Conservation (phyloP, 176 grass and related monocot species). For the Metroxylon sagu region DNA sequence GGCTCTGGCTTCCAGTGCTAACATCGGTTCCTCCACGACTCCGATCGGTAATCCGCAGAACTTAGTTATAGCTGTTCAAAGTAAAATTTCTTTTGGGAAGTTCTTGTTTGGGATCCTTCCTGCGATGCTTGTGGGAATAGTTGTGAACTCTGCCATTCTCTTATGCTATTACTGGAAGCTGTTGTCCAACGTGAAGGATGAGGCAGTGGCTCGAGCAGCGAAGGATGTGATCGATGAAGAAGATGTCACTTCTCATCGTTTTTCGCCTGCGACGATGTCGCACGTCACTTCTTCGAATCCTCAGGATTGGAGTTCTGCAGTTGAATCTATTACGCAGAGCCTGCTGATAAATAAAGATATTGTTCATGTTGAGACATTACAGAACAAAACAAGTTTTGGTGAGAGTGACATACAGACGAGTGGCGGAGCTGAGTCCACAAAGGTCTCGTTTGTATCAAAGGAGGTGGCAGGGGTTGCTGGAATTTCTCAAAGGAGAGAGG, state of each 20-base stretch:
- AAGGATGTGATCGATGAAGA: conserved; percentile 51
- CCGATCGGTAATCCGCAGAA: conserved; percentile 99
- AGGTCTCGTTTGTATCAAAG: conserved; percentile 18
- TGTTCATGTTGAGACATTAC: neutral
- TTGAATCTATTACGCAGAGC: conserved; percentile 12
- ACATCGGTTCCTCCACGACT: conserved; percentile 72
- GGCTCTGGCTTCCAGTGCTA: conserved; percentile 68
- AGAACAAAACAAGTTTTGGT: neutral
- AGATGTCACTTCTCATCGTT: conserved; percentile 73
- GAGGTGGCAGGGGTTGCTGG: neutral
- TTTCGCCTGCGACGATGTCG: conserved; percentile 87
- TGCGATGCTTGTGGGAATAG: conserved; percentile 50
- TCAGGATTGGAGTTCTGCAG: conserved; percentile 29
- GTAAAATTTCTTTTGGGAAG: conserved; percentile 58
- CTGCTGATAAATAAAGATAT: neutral
- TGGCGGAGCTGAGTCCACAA: conserved; percentile 8
- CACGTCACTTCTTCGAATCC: conserved; percentile 34
- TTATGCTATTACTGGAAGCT: conserved; percentile 55
- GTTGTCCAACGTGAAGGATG: conserved; percentile 47
- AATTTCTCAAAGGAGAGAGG: conserved; percentile 22
- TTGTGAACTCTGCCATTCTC: conserved; percentile 57
- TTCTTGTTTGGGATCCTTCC: conserved; percentile 67
- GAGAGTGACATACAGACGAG: neutral
- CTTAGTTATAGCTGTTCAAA: conserved; percentile 80
- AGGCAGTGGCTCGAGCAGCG: conserved; percentile 14